Conservation (phyloP, 1,284 basidiomycete genomes). For the Ustilago tritici region DNA sequence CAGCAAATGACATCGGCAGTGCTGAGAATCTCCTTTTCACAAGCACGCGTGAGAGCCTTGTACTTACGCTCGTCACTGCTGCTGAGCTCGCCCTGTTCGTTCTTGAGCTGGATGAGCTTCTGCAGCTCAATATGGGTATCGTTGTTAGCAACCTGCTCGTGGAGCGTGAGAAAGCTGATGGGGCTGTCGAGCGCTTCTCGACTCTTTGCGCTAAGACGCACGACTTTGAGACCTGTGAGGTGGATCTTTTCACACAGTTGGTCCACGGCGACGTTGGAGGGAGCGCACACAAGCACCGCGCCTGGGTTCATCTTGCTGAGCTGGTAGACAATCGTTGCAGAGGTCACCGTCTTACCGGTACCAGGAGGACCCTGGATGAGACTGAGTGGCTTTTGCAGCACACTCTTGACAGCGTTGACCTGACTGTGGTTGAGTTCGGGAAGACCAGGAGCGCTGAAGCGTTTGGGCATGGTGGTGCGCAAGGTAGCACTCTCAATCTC, state of each 20-base stretch:
- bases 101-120: constrained; percentile 97
- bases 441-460: constrained; percentile 93
- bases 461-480: constrained; percentile 87
- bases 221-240: constrained; percentile 94
- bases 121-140: constrained; percentile 82
- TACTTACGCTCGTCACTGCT: constrained; percentile 97
- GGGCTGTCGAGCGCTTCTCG: constrained; percentile 96
- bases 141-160: constrained; percentile 96
- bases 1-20: constrained; percentile 98
- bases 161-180: constrained; percentile 91
- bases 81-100: constrained; percentile 95
- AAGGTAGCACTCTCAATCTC: constrained; percentile 91
- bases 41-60: constrained; percentile 91
- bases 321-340: constrained; percentile 99
- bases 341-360: constrained; percentile 98
- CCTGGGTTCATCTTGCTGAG: constrained; percentile 99
- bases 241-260: constrained; percentile 99
- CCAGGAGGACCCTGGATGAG: constrained; percentile 95
- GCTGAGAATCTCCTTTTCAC: constrained; percentile 94
- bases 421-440: constrained; percentile 99
- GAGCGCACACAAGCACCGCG: constrained; percentile 97
- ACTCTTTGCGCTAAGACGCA: constrained; percentile 95
- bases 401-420: constrained; percentile 98
- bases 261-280: constrained; percentile 99
- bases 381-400: constrained; percentile 96